phyloP scores from a whole-genome alignment of 306 rosid species.

The Betula pendula region DNA sequence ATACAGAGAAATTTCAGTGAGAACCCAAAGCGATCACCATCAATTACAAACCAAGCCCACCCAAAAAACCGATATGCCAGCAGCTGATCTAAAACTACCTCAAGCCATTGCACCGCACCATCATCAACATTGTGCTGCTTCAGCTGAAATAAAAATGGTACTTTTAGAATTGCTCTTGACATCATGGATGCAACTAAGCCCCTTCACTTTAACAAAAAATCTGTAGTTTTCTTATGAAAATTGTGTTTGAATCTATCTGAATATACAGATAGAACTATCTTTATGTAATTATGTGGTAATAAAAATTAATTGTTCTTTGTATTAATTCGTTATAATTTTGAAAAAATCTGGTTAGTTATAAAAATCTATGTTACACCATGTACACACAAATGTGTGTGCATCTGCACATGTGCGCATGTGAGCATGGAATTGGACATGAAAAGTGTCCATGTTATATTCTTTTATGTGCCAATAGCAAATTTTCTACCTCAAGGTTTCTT shows the following conservation, averaged over 20 bases:
- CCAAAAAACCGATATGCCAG: too few species aligned
- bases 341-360: neutral
- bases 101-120: too few species aligned
- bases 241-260: neutral
- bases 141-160: neutral
- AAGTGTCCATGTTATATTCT: neutral
- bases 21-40: too few species aligned
- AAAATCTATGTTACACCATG: neutral
- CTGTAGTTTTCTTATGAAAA: neutral
- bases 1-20: too few species aligned
- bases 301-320: neutral
- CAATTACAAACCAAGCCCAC: too few species aligned
- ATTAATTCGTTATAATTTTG: neutral
- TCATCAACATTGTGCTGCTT: neutral
- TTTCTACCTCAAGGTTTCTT: neutral
- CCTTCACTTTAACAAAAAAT: neutral
- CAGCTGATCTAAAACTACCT: too few species aligned
- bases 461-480: neutral
- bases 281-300: neutral
- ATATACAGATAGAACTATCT: neutral
- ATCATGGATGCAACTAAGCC: neutral
- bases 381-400: neutral
- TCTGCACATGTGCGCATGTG: neutral
- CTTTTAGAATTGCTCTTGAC: neutral
- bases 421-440: neutral